phyloP scores from a whole-genome alignment of 2,329 filamentous ascomycete species.

The Corniculantispora saksenae region DNA sequence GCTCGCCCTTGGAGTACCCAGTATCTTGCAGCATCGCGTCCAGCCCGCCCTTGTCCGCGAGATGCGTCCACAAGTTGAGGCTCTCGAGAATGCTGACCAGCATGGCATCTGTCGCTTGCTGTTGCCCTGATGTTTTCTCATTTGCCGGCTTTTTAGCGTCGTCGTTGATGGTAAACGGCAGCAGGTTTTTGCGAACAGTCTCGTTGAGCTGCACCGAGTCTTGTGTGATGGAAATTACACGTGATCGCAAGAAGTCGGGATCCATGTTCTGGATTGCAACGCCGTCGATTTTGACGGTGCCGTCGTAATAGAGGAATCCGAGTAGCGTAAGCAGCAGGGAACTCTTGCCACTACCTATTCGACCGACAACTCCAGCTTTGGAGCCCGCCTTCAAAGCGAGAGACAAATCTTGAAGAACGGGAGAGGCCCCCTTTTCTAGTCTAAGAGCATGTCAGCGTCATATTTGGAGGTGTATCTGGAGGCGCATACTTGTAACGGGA shows the following conservation, averaged over 20 bases:
- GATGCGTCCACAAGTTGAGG: not conserved
- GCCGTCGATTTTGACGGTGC: conserved; percentile 43
- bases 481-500: not conserved
- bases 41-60: not conserved
- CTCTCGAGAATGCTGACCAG: not conserved
- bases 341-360: conserved; percentile 10
- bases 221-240: too few species aligned
- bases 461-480: not conserved
- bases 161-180: not conserved
- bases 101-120: not conserved
- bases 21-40: not conserved
- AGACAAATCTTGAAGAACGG: not conserved
- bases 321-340: not conserved
- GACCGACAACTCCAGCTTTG: not conserved
- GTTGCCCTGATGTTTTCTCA: not conserved
- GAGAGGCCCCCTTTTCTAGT: not conserved
- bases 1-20: not conserved
- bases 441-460: not conserved
- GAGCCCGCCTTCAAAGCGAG: not conserved
- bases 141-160: not conserved
- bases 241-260: too few species aligned
- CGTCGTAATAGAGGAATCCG: conserved; percentile 2
- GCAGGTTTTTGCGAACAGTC: too few species aligned
- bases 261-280: too few species aligned
- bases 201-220: too few species aligned